phyloP scores from a whole-genome alignment of 257 asterid genomes.

The Przewalskia tangutica region DNA sequence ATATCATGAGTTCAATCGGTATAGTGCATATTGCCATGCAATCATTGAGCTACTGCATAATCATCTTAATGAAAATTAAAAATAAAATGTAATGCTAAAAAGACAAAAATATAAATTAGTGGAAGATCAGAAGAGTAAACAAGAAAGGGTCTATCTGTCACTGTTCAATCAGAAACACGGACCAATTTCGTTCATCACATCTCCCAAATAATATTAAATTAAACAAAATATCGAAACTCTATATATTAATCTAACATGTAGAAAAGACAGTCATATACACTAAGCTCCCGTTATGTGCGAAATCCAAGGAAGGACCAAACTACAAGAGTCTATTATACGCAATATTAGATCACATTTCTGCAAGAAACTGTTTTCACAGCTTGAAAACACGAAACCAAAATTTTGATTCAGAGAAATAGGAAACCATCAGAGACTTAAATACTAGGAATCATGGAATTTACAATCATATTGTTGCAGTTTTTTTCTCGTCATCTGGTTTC shows the following conservation, averaged over 20 bases:
- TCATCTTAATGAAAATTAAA: not conserved
- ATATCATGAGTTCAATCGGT: conserved; percentile 18
- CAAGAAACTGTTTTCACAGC: no score
- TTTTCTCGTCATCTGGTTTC: conserved; percentile 40
- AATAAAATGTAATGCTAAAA: not conserved
- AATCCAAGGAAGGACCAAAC: no score
- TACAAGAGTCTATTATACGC: no score
- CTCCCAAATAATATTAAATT: conserved; percentile 7
- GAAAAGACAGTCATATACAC: no score
- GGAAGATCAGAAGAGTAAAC: conserved; percentile 35
- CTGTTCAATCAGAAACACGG: conserved; percentile 49
- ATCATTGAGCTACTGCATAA: conserved; percentile 20
- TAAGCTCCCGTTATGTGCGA: no score
- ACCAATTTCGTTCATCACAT: conserved; percentile 39
- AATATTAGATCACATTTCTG: no score
- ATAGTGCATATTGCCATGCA: conserved; percentile 38
- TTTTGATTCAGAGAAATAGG: no score
- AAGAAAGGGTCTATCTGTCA: conserved; percentile 33
- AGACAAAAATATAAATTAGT: not conserved
- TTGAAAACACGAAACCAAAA: no score
- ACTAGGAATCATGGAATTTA: conserved; percentile 36
- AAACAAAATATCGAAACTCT: not conserved
- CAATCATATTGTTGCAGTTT: conserved; percentile 50
- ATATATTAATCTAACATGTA: not conserved
- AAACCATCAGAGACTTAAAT: conserved; percentile 63